Evolutionary conservation across 2,329 filamentous ascomycete species (phyloP).

Genomic region (Aspergillus quadrilineatus): DNA sequence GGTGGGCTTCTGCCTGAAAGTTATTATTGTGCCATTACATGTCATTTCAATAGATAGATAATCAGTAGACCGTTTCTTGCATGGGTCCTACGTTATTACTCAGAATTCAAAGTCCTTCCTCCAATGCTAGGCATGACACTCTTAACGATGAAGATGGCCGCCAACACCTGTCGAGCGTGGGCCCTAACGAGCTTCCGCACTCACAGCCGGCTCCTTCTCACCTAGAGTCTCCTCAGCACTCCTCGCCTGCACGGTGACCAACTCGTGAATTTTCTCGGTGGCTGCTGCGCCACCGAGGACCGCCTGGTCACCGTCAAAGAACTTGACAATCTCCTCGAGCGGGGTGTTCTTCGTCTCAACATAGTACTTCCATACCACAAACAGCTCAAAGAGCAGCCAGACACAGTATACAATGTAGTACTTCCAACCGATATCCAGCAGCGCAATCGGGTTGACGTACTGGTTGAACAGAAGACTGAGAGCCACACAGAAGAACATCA

Average conservation of each 20-base stretch:
- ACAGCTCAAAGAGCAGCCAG: constrained; percentile 33
- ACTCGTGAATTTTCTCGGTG: constrained; percentile 1
- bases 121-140: no score
- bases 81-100: no score
- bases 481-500: constrained; percentile 36
- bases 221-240: neutral
- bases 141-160: no score
- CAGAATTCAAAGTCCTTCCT: no score
- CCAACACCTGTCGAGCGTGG: no score
- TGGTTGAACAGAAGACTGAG: constrained; percentile 36
- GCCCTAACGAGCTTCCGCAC: neutral
- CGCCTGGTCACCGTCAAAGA: constrained; percentile 22
- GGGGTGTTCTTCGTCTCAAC: constrained; percentile 35
- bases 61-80: no score
- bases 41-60: no score
- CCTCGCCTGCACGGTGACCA: neutral
- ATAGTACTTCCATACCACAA: constrained; percentile 40
- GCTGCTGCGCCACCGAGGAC: constrained; percentile 6
- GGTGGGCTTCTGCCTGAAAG: no score
- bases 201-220: neutral
- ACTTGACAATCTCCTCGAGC: constrained; percentile 39
- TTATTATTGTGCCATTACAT: no score
- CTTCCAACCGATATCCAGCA: constrained; percentile 35
- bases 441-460: constrained; percentile 35
- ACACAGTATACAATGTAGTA: constrained; percentile 42